Base-by-base conservation (phyloP, 495 filamentous ascomycete species). In the Hypomontagnella monticulosa region DNA sequence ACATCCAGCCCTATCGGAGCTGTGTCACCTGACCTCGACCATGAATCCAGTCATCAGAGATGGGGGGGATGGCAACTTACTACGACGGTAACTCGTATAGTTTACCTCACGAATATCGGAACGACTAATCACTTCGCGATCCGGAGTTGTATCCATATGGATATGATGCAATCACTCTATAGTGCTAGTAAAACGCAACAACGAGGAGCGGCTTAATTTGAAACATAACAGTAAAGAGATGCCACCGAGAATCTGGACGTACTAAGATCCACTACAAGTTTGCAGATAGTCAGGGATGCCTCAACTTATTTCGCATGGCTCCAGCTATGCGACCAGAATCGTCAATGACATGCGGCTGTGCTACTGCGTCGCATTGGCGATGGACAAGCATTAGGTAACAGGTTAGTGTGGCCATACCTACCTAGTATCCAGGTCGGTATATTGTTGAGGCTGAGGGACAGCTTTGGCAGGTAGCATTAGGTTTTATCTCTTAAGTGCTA, bases 401-500 rank as follows among this genome's bases (percentile, higher is more conserved):
- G n/a, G 48, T 51, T 49, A 42, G 18, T 41, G 43, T 9, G 32
- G 16, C 33, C 37, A 51, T 34, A 57, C 33, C 8, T 19, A 51
- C 46, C 12, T 18, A 57, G 42, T 19, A 51, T 46, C 12, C 27
- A 57, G 42, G 18, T 33, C 30, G 40, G 52, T 51, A 23, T 19
- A 37, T 43, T 50, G 43, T 54, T 57, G 66, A 69, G 60, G 66
- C 66, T 69, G 66, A 69, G 66, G 23, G 54, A 69, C 60, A 38
- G 50, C 66, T 69, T 63, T 41, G 66, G 66, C 60, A 69, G 66
- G 66, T 69, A 63, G 60, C 43, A 69, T 64, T 49, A 20, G 16
- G 44, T 68, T 67, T 59, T 63, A 56, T 60, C 49, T 55, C 48
- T 38, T 9, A 9, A 37, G 16, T 61, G 56, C 57, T 64, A 69